Base-by-base conservation (phyloP, 2,329 filamentous ascomycete genomes). In the Curvularia lunata region DNA sequence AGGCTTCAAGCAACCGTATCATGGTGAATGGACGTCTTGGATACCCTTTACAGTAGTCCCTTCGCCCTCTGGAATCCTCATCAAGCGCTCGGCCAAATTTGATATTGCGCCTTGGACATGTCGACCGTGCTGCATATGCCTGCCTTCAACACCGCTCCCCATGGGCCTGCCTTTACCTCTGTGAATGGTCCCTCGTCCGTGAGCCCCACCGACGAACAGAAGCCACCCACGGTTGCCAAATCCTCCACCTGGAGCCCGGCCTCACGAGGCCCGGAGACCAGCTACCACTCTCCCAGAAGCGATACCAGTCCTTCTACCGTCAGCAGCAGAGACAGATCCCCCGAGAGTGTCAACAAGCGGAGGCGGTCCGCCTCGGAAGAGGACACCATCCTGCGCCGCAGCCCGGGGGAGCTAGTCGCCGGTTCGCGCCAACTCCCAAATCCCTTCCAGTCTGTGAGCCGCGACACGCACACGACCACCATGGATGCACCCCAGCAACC, bases 351-450 rank as follows among this genome's bases (percentile, higher is more conserved):
- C 76, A 85, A 87, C 68, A 84, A 83, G 64, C 76, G 83, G 56
- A 94, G 92, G 76, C 85, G 90, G 59, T 91, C 90, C 6, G 79
- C 82, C 45, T 91, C 89, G 5, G 75, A 80, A 64, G 65, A 70
- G 60, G 63, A 75, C 70, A 52, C 66, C 72, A 62, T 71, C 65
- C 71, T 71, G n/a, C 78, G 76, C 56, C 74, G 76, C 57, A 76
- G 65, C 49, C 71, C 77, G 53, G 75, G 67, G 32, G 54, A 47
- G 21, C 27, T 59, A 65, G 50, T 70, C 73, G 48, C 71, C 58
- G 67, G 79, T 66, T 69, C 79, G 78, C 61, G 75, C 67, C 60
- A 74, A 70, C 63, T 73, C 60, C 58, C 74, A 68, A 57, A 64
- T 16, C 58, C 68, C 21, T 69, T 71, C 58, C 45, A 80, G 58